Conservation (phyloP, 441 rosid genomes). For the Breynia disticha region DNA sequence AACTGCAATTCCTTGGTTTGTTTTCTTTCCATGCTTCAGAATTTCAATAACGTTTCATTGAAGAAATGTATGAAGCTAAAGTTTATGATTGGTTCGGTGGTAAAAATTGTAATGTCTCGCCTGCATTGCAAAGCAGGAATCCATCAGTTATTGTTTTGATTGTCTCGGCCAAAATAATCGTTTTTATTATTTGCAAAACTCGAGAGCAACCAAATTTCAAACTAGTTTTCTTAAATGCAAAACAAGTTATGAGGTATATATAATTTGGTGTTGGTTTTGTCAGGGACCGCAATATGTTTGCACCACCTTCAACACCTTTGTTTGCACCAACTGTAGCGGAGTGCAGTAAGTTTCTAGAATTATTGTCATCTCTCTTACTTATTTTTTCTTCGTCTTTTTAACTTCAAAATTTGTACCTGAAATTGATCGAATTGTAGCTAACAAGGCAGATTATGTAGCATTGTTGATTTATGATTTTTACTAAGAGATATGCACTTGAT, state of each 20-base stretch:
- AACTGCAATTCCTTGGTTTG: constrained; percentile 76
- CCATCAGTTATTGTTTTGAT: too few species aligned
- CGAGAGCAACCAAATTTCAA: too few species aligned
- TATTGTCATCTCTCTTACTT: not conserved
- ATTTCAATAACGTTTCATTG: not conserved
- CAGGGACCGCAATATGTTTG: constrained; percentile 98
- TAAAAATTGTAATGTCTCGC: too few species aligned
- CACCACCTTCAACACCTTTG: constrained; percentile 77
- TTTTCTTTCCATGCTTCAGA: not conserved
- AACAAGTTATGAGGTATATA: not conserved
- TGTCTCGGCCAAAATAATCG: too few species aligned
- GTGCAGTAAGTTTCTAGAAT: constrained; percentile 46
- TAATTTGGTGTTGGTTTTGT: constrained; percentile 1
- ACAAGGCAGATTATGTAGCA: not conserved
- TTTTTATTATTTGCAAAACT: too few species aligned
- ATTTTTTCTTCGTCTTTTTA: not conserved
- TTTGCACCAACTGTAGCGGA: constrained; percentile 86
- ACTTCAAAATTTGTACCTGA: not conserved
- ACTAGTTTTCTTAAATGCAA: not conserved
- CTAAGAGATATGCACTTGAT: not conserved
- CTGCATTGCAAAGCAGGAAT: too few species aligned
- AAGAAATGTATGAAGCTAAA: not conserved
- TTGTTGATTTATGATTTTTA: not conserved
- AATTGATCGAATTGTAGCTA: not conserved
- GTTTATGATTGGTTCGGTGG: too few species aligned